A percentile compares a stretch with the other conserved stretches of the same genome.
Conservation (phyloP, 495 filamentous ascomycete species). For the Aspergillus hancockii region DNA sequence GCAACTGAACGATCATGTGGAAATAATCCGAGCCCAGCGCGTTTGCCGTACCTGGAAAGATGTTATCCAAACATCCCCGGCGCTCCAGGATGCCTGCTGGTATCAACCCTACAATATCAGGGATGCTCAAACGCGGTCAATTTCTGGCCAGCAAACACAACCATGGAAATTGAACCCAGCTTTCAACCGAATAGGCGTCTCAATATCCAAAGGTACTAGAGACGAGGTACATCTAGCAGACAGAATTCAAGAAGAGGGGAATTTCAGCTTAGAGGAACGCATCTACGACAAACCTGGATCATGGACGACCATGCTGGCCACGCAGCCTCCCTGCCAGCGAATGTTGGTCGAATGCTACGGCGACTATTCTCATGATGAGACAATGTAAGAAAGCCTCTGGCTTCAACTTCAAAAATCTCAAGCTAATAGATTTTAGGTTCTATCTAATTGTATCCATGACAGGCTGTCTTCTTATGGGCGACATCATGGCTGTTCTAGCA, state of each 20-base stretch:
- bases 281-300: conserved; percentile 11
- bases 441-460: conserved; percentile 9
- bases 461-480: conserved; percentile 11
- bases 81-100: conserved; percentile 11
- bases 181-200: conserved; percentile 10
- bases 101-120: conserved; percentile 4
- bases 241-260: conserved; percentile 1
- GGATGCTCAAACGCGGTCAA: conserved; percentile 3
- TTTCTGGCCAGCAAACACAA: not conserved
- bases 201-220: not conserved
- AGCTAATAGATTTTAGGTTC: conserved; percentile 9
- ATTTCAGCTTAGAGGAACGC: conserved; percentile 9
- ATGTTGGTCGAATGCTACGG: conserved; percentile 6
- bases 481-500: conserved; percentile 13
- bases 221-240: not conserved
- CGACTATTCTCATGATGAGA: conserved; percentile 4
- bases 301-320: conserved; percentile 14
- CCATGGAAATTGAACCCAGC: conserved; percentile 10
- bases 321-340: conserved; percentile 13
- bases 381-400: not conserved
- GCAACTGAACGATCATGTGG: conserved; percentile 7
- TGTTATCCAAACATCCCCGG: conserved; percentile 12
- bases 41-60: conserved; percentile 11
- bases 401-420: not conserved
- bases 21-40: conserved; percentile 13